Conservation (phyloP, 2,329 filamentous ascomycete species). For the Monilinia aucupariae region DNA sequence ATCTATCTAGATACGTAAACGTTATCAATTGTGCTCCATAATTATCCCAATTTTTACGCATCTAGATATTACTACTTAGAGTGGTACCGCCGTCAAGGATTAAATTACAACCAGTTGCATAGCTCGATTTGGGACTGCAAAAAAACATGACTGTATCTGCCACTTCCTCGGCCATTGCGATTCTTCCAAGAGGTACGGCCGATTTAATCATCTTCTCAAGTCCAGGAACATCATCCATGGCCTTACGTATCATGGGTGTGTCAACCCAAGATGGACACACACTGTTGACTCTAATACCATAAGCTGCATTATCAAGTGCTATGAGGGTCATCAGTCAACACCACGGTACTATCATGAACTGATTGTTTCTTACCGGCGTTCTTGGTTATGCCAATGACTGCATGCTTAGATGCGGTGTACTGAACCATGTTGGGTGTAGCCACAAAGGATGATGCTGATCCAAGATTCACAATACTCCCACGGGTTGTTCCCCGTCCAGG, state of each 20-base stretch:
- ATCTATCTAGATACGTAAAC: no score
- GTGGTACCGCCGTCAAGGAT: conserved; percentile 19
- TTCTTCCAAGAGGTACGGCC: conserved; percentile 17
- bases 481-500: neutral
- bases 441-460: conserved; percentile 15
- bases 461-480: conserved; percentile 19
- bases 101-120: conserved; percentile 13
- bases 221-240: conserved; percentile 2
- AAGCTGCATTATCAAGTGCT: conserved; percentile 19
- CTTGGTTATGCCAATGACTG: conserved; percentile 18
- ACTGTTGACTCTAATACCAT: conserved; percentile 20
- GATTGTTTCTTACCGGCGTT: conserved; percentile 1
- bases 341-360: neutral
- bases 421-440: conserved; percentile 14
- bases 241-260: conserved; percentile 17
- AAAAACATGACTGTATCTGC: conserved; percentile 18
- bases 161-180: conserved; percentile 17
- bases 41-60: no score
- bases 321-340: neutral
- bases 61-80: conserved; percentile 3
- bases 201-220: conserved; percentile 12
- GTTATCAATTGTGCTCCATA: no score
- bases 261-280: conserved; percentile 21
- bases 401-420: conserved; percentile 21
- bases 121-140: conserved; percentile 15